Base-by-base conservation (phyloP, 2,329 filamentous ascomycete genomes). In the Penicillium nordicum region DNA sequence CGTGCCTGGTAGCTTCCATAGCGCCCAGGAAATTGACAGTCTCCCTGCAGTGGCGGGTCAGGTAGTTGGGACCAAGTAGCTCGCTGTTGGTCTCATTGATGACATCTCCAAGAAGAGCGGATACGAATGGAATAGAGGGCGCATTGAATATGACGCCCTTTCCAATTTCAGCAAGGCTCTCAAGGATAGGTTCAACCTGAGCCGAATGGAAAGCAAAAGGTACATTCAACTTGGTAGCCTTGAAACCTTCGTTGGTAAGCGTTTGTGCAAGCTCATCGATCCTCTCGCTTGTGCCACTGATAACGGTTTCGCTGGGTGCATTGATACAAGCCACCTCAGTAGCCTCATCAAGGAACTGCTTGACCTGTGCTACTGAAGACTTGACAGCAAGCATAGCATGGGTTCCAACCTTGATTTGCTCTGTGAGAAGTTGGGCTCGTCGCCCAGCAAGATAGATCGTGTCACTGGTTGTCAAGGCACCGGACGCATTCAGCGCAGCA, bases 361-460 rank as follows among this genome's bases (percentile, higher is more conserved):
- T 69, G 2, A 74, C 61, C 11, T 69, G 69, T 30, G 67, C 65
- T 14, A 74, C 63, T 6, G 74, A 71, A 4, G 73, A 71, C 55
- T 74, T 72, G 8, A 78, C 69, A 34, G 76, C 76, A 16, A 79
- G 66, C 77, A 79, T 79, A 2, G 74, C 69, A 51, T 78, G 75
- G 3, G 75, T 78, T 49, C 74, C 75, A 40, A 70, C 63, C 12
- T 72, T 65, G 57, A 76, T 78, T 53, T 72, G 69, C 45, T 73
- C 65, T 27, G 72, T 70, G 11, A 79, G 69, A 1, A 79, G 67
- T 43, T 73, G 67, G 11, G 76, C 76, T 5, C 77, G 67, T 25
- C 78, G 72, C 38, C 88, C 88, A 21, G 92, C 87, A 1, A 92
- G 79, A 61, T 86, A 87, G 53, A 93, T 68, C 0, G 70, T 66